These are phyloP conservation scores for Phenoliferia sp. DNA, from an alignment of 1,284 basidiomycete genomes.

Conservation along the genomic window DNA sequence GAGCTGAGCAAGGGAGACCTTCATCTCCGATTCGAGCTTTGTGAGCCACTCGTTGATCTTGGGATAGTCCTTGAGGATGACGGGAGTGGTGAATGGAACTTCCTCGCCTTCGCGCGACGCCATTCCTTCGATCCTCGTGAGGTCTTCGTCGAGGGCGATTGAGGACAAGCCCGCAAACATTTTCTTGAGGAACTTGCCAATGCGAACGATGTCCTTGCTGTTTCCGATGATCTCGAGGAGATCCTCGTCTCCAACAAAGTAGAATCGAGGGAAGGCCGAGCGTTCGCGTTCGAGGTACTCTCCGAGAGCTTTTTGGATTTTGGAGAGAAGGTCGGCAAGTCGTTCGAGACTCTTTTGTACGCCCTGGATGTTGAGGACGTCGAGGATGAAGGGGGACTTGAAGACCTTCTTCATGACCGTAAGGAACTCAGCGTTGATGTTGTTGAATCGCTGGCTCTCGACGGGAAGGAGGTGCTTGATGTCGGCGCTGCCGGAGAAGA, in stretches of 20 bases:
- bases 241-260: constrained; percentile 99
- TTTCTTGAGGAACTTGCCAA: constrained; percentile 99
- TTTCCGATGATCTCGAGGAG: constrained; percentile 98
- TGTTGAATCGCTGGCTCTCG: constrained; percentile 93
- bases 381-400: constrained; percentile 95
- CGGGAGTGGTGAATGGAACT: constrained; percentile 75
- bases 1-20: constrained; percentile 76
- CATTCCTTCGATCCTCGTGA: constrained; percentile 83
- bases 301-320: constrained; percentile 98
- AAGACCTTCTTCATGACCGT: constrained; percentile 99
- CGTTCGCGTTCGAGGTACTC: constrained; percentile 98
- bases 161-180: constrained; percentile 99
- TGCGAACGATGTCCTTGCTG: constrained; percentile 93
- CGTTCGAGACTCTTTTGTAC: constrained; percentile 97
- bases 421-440: constrained; percentile 97
- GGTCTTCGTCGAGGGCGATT: constrained; percentile 73
- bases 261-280: constrained; percentile 97
- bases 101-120: constrained; percentile 92
- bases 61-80: constrained; percentile 83
- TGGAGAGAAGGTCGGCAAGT: constrained; percentile 88
- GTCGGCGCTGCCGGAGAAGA: constrained; percentile 97
- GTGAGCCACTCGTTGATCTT: constrained; percentile 99
- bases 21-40: constrained; percentile 89
- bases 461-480: constrained; percentile 98
- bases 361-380: constrained; percentile 92